Evolutionary conservation across 176 grass and related monocot species (phyloP), one percentile per base, ranked within the genome.

Genomic region (Eragrostis nindensis): DNA sequence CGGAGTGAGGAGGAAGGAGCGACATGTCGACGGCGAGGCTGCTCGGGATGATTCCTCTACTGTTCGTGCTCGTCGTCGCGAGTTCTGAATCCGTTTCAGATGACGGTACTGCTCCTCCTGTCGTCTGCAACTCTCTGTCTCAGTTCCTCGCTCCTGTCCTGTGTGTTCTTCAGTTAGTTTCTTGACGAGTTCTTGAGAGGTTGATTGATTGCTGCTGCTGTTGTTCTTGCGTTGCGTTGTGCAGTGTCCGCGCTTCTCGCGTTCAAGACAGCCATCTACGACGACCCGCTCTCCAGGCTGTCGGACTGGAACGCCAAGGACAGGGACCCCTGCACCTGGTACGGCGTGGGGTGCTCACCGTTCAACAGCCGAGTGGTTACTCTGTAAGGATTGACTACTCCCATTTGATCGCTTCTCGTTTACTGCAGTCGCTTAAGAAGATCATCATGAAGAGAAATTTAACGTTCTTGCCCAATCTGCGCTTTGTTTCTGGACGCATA

Each of bases 291-390:
- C 19, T 89, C 96, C 22, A 82, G 1, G 71, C 82, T 99, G 39
- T 95, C 92, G 6, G 82, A 93, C 68, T 99, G 96, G 96, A 91
- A 93, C 77, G 3, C 82, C 78, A 78, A 22, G 17, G 81, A 93
- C 48, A 61, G 50, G 70, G 19, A 86, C 62, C 96, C 86, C 64
- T 99, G 96, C 74, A 6, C 9, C 18, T 95, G 92, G 96, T 77
- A 55, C 40, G 92, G 92, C 50, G 89, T 99, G 8, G 29, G 8
- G 1, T 99, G 96, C 87, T 92, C 85, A 11, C 25, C 46, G 72
- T 56, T 71, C 65, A 39, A 90, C 77, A 86, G 61, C 63, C 85
- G 72, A 11, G 96, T 99, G 17, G 87, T 92, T 39, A 77, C 85
- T 29, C 73, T 97, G 94, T 97, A 89, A 90, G 94, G 80, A 81